Conservation (phyloP, 306 rosid genomes). For the Leucaena leucocephala region DNA sequence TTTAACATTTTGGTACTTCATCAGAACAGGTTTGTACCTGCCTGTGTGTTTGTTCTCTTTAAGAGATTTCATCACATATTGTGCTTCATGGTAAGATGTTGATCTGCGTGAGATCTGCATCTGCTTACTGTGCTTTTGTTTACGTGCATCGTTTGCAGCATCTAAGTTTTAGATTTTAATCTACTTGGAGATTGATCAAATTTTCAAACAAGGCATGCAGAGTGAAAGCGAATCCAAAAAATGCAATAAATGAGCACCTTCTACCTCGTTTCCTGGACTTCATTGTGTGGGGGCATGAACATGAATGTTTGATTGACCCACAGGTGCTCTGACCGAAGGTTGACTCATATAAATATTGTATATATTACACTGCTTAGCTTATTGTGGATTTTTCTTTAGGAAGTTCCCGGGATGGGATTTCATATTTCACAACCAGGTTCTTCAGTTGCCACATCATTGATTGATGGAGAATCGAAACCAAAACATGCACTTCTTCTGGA, state of each 20-base stretch:
- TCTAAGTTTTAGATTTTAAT: conserved; percentile 28
- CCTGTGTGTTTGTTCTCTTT: conserved; percentile 19
- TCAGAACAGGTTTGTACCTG: conserved; percentile 84
- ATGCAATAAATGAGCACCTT: conserved; percentile 97
- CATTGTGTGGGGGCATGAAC: conserved; percentile 99
- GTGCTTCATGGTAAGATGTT: conserved; percentile 17
- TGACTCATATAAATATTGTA: conserved; percentile 5
- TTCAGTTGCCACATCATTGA: conserved; percentile 96
- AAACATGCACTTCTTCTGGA: conserved; percentile 93
- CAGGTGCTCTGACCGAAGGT: conserved; percentile 55
- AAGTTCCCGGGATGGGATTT: conserved; percentile 99
- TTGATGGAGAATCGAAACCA: conserved; percentile 98
- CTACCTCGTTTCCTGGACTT: conserved; percentile 95
- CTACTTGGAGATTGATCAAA: conserved; percentile 33
- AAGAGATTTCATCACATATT: conserved; percentile 27
- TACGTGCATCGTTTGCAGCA: conserved; percentile 26
- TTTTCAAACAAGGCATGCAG: conserved; percentile 53
- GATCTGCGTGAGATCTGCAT: conserved; percentile 26
- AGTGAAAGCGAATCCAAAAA: conserved; percentile 95
- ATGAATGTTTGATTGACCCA: conserved; percentile 95
- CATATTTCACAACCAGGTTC: conserved; percentile 99
- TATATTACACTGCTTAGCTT: conserved; percentile 19
- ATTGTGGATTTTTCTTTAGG: conserved; percentile 60
- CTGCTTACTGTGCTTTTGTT: conserved; percentile 18
- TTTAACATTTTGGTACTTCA: conserved; percentile 97